Conservation (phyloP, 805 yeast species). For the Suhomyces sp. region DNA sequence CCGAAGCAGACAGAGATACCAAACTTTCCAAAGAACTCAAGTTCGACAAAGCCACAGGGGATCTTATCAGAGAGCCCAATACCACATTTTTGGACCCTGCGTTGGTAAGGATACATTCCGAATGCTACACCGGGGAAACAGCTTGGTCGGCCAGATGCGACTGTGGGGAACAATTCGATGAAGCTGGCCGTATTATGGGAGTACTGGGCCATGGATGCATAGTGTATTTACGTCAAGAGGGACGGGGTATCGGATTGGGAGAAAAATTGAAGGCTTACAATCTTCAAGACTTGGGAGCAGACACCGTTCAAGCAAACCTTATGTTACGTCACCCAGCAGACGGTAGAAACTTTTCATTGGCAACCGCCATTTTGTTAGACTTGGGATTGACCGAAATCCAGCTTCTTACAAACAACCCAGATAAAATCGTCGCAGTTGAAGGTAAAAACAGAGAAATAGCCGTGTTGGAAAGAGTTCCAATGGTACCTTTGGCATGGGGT, state of each 20-base stretch:
- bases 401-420: conserved; percentile 92
- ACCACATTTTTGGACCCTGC: conserved; percentile 46
- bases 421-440: conserved; percentile 91
- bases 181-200: conserved; percentile 94
- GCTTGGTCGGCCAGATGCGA: conserved; percentile 99
- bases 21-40: conserved; percentile 21
- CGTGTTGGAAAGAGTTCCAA: conserved; percentile 89
- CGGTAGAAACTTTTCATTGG: conserved; percentile 89
- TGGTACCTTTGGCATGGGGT: conserved; percentile 95
- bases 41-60: conserved; percentile 34
- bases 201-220: conserved; percentile 86
- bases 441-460: conserved; percentile 72
- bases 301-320: conserved; percentile 94
- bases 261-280: conserved; percentile 96
- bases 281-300: conserved; percentile 96
- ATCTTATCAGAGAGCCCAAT: conserved; percentile 19
- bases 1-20: conserved; percentile 59
- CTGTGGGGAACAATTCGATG: conserved; percentile 98
- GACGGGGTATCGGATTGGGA: conserved; percentile 98
- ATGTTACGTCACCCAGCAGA: conserved; percentile 96
- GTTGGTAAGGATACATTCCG: conserved; percentile 89
- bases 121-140: conserved; percentile 98
- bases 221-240: conserved; percentile 95
- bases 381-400: conserved; percentile 71
- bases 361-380: conserved; percentile 89